Evolutionary conservation across 225 moss, liverwort and hornwort genomes (phyloP).

Genomic region (Antitrichia curtipendula): DNA sequence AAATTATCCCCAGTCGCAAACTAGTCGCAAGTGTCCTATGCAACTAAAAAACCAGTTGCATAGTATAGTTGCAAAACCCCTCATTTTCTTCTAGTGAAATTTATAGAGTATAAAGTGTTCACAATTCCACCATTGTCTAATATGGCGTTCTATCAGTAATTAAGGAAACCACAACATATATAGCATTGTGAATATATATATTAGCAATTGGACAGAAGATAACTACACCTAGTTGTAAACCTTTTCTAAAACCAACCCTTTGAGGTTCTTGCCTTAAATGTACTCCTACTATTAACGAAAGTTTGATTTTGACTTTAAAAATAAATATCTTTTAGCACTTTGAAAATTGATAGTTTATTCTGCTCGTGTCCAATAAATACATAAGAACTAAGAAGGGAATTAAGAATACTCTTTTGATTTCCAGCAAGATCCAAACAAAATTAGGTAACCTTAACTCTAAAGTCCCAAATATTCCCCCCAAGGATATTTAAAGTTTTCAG

Average conservation of each 20-base stretch:
- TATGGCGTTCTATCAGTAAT: background rate
- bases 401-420: background rate
- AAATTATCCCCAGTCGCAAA: too few relatives aligned
- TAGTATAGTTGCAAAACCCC: too few relatives aligned
- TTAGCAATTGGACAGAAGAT: background rate
- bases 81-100: too few relatives aligned
- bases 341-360: too few relatives aligned
- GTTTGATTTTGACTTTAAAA: rapidly evolving
- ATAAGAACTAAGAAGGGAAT: background rate
- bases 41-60: too few relatives aligned
- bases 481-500: rapidly evolving
- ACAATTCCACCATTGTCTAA: background rate
- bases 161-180: background rate
- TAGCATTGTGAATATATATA: background rate
- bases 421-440: background rate
- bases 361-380: too few relatives aligned
- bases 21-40: too few relatives aligned
- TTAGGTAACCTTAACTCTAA: background rate
- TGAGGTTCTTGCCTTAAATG: background rate
- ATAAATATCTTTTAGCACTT: background rate
- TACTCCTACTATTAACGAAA: rapidly evolving
- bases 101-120: too few relatives aligned
- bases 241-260: background rate
- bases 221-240: background rate
- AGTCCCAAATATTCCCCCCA: rapidly evolving